Evolutionary conservation across 345 rosid species (phyloP), one percentile per base, ranked within the genome.

Genomic region (Pelargonium nanum): DNA sequence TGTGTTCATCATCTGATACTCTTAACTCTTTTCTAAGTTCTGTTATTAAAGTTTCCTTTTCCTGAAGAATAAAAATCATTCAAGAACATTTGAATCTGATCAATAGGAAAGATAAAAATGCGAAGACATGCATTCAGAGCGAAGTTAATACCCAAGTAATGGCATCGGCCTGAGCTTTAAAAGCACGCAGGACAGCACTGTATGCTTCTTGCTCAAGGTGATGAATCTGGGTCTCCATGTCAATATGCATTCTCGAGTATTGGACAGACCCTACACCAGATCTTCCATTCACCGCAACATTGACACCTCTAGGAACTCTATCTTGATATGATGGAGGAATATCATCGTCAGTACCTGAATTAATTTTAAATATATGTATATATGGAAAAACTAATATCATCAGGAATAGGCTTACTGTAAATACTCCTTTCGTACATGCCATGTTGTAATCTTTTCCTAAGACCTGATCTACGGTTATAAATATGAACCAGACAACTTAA

Each of bases 81-180:
- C 22, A 19, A 12, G 54, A 68, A 50, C 24, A 24, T 21, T 40
- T 56, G 16, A 56, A 19, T 21, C 7, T 20, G 8, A 61, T 30
- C 26, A 22, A 20, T 30, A 57, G 26, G 67, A 48, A 26, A 55
- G 56, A 20, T 19, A 64, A 22, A 7, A 12, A 51, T 40, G 15
- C 4, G n/a, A 32, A 22, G 22, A 61, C 51, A 56, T 12, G 53
- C 57, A 66, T 34, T 56, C 34, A 25, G 9, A 58, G 24, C 8
- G 59, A 52, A 20, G 16, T 20, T 60, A 26, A 54, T 87, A 93
- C 99, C 99, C 99, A 93, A 69, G 97, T 73, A 69, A 93, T 84
- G 59, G 96, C 97, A 84, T 93, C 99, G 44, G 96, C 80, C 69
- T 93, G 99, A 69, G 99, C 99, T 81, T 89, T 93, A 71, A 93